Conservation (phyloP, 345 rosid species). For the Linum usitatissimum region DNA sequence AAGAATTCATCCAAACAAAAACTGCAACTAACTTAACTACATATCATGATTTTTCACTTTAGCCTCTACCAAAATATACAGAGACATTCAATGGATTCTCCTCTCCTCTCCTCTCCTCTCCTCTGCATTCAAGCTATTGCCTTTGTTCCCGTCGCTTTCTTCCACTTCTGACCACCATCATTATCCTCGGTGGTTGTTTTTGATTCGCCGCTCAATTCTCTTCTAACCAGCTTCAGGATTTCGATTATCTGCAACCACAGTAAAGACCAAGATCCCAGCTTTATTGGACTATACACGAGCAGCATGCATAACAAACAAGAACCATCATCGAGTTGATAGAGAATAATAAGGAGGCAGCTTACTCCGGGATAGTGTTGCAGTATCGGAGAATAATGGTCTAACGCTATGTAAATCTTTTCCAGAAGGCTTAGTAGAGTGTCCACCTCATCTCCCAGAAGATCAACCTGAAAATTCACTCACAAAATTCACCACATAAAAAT, state of each 20-base stretch:
- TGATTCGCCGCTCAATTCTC: slow-evolving; percentile 59
- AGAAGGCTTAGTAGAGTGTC: slow-evolving; percentile 61
- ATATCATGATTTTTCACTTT: no score
- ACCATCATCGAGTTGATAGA: no score
- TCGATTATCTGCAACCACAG: slow-evolving; percentile 53
- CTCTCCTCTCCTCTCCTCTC: no score
- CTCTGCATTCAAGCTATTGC: no score
- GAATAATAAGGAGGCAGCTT: slow-evolving; percentile 22
- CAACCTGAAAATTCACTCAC: slow-evolving; percentile 55
- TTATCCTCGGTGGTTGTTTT: slow-evolving; percentile 1
- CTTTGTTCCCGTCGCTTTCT: neutral
- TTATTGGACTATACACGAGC: neutral
- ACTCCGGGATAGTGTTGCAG: slow-evolving; percentile 87
- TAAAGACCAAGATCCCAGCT: slow-evolving; percentile 8
- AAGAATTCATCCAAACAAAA: no score
- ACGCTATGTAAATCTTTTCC: slow-evolving; percentile 83
- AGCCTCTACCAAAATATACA: no score
- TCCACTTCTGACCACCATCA: neutral
- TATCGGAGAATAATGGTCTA: slow-evolving; percentile 88
- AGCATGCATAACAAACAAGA: no score
- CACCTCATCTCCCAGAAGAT: slow-evolving; percentile 87
- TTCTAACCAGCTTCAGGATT: slow-evolving; percentile 66
- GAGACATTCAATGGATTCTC: no score
- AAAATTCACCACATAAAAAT: slow-evolving; percentile 4
- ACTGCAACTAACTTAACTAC: no score